phyloP scores from a whole-genome alignment of 192 early-diverging fungal genomes.

The Podila epigama region DNA sequence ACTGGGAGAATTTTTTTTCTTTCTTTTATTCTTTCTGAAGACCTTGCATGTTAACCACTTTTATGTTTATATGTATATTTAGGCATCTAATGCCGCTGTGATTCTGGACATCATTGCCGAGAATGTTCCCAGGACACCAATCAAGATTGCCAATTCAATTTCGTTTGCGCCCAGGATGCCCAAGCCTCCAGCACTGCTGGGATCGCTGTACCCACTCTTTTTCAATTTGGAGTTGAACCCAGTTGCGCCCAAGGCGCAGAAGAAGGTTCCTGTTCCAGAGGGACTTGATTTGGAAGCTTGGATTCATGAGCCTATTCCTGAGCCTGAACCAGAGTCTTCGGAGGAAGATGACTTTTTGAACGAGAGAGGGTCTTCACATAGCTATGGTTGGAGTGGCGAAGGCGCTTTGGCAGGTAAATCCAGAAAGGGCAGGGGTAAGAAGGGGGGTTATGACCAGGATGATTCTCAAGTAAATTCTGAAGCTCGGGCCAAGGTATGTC shows the following conservation, averaged over 20 bases:
- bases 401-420: constrained; percentile 33
- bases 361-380: constrained; percentile 29
- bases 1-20: not conserved
- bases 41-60: too few species aligned
- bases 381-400: constrained; percentile 48
- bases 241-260: constrained; percentile 89
- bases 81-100: constrained; percentile 58
- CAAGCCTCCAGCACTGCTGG: constrained; percentile 57
- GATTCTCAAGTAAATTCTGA: constrained; percentile 57
- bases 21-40: too few species aligned
- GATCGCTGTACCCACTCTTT: constrained; percentile 70
- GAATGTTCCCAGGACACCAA: constrained; percentile 34
- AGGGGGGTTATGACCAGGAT: constrained; percentile 29
- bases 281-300: constrained; percentile 84
- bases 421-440: constrained; percentile 37
- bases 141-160: constrained; percentile 43
- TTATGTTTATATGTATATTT: too few species aligned
- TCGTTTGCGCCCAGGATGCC: constrained; percentile 33
- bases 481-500: constrained; percentile 52
- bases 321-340: constrained; percentile 59
- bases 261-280: constrained; percentile 87
- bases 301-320: constrained; percentile 79
- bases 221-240: constrained; percentile 89
- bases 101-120: constrained; percentile 59
- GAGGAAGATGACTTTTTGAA: constrained; percentile 43